Evolutionary conservation across 2,329 filamentous ascomycete genomes (phyloP).

Genomic region (Whalleya microplaca): DNA sequence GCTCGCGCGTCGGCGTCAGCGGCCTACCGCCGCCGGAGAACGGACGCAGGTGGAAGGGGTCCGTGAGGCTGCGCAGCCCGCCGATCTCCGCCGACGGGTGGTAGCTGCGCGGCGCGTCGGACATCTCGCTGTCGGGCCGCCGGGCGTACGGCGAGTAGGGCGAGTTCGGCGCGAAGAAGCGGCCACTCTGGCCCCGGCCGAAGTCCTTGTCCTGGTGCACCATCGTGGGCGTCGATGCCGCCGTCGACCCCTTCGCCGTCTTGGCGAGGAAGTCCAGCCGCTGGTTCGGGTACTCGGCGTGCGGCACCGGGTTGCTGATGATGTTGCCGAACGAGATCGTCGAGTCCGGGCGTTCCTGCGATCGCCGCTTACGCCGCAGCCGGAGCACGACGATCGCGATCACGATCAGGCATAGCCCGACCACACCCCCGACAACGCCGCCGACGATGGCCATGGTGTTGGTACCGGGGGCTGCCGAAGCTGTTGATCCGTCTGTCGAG

Average conservation of each 20-base stretch:
- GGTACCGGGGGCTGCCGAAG: slow-evolving; percentile 19
- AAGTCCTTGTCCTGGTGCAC: slow-evolving; percentile 9
- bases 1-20: neutral
- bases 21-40: neutral
- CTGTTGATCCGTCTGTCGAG: slow-evolving; percentile 14
- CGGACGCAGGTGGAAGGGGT: neutral
- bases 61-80: slow-evolving; percentile 32
- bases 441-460: slow-evolving; percentile 38
- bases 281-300: slow-evolving; percentile 30
- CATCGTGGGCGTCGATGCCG: slow-evolving; percentile 24
- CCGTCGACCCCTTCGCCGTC: slow-evolving; percentile 21
- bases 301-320: slow-evolving; percentile 35
- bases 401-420: slow-evolving; percentile 21
- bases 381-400: slow-evolving; percentile 22
- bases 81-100: slow-evolving; percentile 35
- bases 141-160: slow-evolving; percentile 28
- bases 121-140: slow-evolving; percentile 29
- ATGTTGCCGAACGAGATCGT: slow-evolving; percentile 34
- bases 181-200: neutral
- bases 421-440: slow-evolving; percentile 33
- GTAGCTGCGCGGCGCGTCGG: slow-evolving; percentile 31
- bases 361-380: slow-evolving; percentile 23
- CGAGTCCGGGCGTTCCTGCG: slow-evolving; percentile 20
- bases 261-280: slow-evolving; percentile 36
- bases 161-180: slow-evolving; percentile 29